phyloP scores from a whole-genome alignment of 139 green algal species.

The Chlamydomonas urium region DNA sequence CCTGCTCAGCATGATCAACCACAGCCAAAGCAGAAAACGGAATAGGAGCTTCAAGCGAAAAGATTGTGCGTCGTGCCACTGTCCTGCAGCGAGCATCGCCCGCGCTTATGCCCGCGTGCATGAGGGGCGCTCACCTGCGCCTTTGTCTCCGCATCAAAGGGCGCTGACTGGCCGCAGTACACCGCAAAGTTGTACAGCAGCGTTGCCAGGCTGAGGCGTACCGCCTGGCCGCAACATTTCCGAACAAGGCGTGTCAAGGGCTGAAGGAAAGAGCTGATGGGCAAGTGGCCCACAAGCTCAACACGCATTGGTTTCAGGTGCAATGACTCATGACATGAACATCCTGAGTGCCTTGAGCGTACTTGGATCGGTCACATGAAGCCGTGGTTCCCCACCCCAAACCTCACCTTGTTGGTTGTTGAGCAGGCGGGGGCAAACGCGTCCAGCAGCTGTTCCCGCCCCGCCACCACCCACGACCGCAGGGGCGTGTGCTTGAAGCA shows the following conservation, averaged over 20 bases:
- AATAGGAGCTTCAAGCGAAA: neutral
- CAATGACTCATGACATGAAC: no score
- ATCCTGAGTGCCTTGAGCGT: no score
- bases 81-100: neutral
- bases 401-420: conserved; percentile 12
- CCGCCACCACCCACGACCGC: conserved; percentile 28
- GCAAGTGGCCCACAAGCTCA: no score
- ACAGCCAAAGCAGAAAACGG: neutral
- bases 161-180: neutral
- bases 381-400: neutral
- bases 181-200: conserved; percentile 64
- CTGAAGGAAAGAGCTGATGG: no score
- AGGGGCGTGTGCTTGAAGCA: conserved; percentile 37
- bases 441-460: conserved; percentile 40
- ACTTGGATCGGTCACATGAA: no score
- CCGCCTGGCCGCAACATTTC: no score
- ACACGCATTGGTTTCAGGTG: no score
- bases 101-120: neutral
- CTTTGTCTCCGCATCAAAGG: conserved; percentile 27
- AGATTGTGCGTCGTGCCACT: neutral
- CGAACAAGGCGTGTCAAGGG: no score
- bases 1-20: conserved; percentile 15
- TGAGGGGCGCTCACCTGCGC: conserved; percentile 32
- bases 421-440: conserved; percentile 20
- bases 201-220: conserved; percentile 55